A percentile compares a stretch with the other conserved stretches of the same genome.
Conservation (phyloP, 306 rosid species). For the Quillaja saponaria region DNA sequence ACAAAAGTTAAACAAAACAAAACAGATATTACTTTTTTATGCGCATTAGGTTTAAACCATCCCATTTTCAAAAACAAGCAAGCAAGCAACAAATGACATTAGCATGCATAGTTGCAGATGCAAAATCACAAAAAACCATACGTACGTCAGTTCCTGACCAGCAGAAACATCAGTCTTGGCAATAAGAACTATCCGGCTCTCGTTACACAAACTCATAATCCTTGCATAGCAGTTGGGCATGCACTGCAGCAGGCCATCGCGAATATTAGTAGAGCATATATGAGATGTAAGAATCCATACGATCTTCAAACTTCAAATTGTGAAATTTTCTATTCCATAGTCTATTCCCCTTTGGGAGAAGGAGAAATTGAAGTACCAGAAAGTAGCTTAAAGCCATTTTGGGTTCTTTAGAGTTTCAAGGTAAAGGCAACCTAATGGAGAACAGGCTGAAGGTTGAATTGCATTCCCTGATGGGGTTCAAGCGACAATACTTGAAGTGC, state of each 20-base stretch:
- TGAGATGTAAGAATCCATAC: constrained; percentile 21
- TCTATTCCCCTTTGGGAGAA: constrained; percentile 2
- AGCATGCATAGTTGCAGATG: constrained; percentile 15
- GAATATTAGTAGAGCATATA: constrained; percentile 30
- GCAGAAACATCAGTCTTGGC: constrained; percentile 78
- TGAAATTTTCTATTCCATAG: not conserved
- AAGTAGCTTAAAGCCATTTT: not conserved
- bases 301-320: constrained; percentile 13
- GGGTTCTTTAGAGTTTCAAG: not conserved
- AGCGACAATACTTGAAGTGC: constrained; percentile 3
- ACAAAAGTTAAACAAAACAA: constrained; percentile 2
- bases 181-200: constrained; percentile 84
- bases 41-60: too few species aligned
- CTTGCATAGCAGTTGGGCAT: constrained; percentile 96
- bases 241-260: constrained; percentile 64
- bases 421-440: constrained; percentile 5
- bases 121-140: constrained; percentile 15
- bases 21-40: not conserved
- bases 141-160: constrained; percentile 90
- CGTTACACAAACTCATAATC: constrained; percentile 73
- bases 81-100: not conserved
- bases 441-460: too few species aligned
- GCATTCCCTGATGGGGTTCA: too few species aligned
- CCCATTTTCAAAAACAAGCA: not conserved
- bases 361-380: constrained; percentile 8